Percentiles rank a stretch among this genome's conserved stretches.
phyloP scores from a whole-genome alignment of 768 basidiomycete species.

The Naganishia randhawae region DNA sequence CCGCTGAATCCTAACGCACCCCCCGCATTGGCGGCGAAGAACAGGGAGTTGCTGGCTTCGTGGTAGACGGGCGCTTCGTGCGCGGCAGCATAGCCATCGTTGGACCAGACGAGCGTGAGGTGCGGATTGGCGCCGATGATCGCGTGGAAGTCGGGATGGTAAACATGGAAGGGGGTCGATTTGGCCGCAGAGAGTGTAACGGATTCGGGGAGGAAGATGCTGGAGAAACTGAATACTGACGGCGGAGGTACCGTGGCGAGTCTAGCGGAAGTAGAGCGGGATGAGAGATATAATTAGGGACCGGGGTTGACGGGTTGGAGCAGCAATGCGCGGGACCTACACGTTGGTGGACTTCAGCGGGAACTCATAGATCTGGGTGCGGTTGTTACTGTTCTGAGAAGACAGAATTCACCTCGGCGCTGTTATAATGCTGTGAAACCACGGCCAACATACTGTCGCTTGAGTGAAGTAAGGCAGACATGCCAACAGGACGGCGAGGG shows the following conservation, averaged over 20 bases:
- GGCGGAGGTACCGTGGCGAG: conserved; percentile 11
- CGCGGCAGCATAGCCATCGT: conserved; percentile 65
- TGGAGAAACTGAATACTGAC: neutral
- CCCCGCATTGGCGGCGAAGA: conserved; percentile 69
- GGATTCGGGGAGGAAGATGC: conserved; percentile 59
- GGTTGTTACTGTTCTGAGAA: neutral
- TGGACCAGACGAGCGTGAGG: conserved; percentile 61
- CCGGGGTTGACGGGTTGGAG: too few relatives aligned
- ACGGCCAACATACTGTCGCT: neutral
- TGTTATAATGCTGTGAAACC: neutral
- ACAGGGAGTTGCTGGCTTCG: conserved; percentile 63
- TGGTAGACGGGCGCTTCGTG: conserved; percentile 70
- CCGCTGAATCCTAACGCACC: conserved; percentile 64
- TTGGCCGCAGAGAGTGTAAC: conserved; percentile 56
- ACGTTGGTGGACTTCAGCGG: conserved; percentile 6
- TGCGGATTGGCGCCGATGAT: conserved; percentile 62
- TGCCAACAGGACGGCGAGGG: neutral
- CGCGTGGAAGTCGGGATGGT: conserved; percentile 58
- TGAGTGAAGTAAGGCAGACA: neutral
- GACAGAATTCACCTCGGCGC: neutral
- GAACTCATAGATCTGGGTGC: conserved; percentile 15
- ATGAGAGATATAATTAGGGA: too few relatives aligned
- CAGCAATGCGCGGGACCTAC: neutral
- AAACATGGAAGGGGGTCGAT: conserved; percentile 56
- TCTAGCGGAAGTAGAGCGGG: neutral